Evolutionary conservation across 148 eudicot species (phyloP).

Genomic region (Spergularia bocconei): DNA sequence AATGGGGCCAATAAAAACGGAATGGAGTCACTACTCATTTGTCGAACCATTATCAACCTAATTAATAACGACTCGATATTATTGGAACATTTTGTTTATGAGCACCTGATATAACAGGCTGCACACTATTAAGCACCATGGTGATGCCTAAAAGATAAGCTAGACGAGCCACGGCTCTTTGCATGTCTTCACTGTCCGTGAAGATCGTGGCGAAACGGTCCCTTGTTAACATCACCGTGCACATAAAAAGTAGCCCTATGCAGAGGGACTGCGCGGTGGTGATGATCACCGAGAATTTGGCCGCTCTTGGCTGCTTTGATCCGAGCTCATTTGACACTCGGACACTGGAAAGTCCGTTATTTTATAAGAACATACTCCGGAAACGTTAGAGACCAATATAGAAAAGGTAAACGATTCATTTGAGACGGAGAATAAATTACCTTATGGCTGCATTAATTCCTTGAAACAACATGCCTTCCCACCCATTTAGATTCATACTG

Average conservation of each 20-base stretch:
- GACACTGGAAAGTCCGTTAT: conserved; percentile 38
- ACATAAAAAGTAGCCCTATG: conserved; percentile 55
- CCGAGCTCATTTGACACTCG: conserved; percentile 92
- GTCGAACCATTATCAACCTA: background rate
- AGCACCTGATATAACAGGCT: conserved; percentile 87
- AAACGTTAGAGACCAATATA: background rate
- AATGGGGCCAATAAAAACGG: background rate
- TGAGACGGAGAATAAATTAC: conserved; percentile 22
- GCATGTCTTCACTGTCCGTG: conserved; percentile 66
- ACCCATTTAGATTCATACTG: conserved; percentile 89
- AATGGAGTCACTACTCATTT: background rate
- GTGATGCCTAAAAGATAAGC: conserved; percentile 78
- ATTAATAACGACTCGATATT: too few species aligned
- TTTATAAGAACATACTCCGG: background rate
- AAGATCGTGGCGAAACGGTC: conserved; percentile 67
- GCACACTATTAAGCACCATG: conserved; percentile 87
- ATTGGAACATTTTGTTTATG: background rate
- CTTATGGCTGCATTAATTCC: conserved; percentile 91
- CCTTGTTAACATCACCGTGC: conserved; percentile 45
- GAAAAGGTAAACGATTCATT: background rate
- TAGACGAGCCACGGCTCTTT: conserved; percentile 63
- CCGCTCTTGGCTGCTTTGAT: conserved; percentile 84
- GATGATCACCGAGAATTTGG: conserved; percentile 63
- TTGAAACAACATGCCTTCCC: conserved; percentile 93
- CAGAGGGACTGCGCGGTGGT: conserved; percentile 57